Base-by-base conservation (phyloP, 441 rosid genomes). In the Melastoma candidum region DNA sequence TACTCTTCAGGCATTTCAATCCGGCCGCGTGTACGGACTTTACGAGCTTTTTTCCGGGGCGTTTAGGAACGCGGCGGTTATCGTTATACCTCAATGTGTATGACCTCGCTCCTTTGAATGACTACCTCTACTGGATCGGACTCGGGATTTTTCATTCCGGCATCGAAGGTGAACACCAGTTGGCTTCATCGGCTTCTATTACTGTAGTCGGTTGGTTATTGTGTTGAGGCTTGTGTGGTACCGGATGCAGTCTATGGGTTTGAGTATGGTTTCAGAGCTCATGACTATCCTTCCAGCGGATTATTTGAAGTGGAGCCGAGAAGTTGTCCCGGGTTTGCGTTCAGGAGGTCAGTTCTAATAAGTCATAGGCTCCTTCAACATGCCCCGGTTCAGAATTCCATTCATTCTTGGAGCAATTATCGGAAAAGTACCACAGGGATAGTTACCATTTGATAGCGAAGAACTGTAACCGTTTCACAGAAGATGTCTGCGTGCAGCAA, bases 181-280 rank as follows among this genome's bases (percentile, higher is more conserved):
- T 12, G 9, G 11, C 4, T 52, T 27, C 41, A 29, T 44, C 46
- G 51, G 39, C 11, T 36, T 36, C n/a, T 36, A 12, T n/a, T 58
- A 3, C 12, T 26, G 61, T 13, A 50, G 54, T 27, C 9, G 24
- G 41, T 2, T 49, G 52, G 26, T 49, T 14, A 50, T 50, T 27
- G 11, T 32, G 27, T 17, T 25, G 36, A 45, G 50, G 4, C 22
- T 26, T 49, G 17, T 68, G 13, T 44, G 49, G 63, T 27, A 17
- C 60, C 48, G 59, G 47, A 26, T 70, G 46, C 75, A 88, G 99
- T 76, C 51, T 90, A 93, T 57, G 95, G 83, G 49, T 61, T 83
- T 71, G 99, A 93, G 71, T 93, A 80, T 69, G 93, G 93, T 11
- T 89, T 78, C 67, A 97, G 99, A 59, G 99, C 99, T 53, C 99